Evolutionary conservation across 352 stramenopile species (phyloP).

Genomic region (Aphanomyces astaci): DNA sequence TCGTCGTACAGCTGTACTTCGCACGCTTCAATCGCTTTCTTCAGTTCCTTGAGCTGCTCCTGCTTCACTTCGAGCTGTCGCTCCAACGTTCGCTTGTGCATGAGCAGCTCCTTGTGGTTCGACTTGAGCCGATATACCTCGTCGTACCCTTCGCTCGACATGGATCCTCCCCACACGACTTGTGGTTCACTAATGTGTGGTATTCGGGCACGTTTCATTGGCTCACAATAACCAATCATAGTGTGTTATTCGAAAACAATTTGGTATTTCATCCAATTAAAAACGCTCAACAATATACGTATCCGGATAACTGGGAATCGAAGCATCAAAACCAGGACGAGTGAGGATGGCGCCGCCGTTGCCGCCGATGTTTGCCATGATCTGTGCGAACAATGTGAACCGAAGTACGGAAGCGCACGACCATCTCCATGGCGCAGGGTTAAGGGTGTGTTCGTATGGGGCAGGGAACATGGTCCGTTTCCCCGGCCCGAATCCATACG

Average conservation of each 20-base stretch:
- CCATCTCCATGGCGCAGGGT: conserved; percentile 38
- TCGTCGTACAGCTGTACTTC: conserved; percentile 18
- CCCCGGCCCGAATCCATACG: conserved; percentile 33
- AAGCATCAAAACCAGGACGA: not conserved
- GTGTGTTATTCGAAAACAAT: not conserved
- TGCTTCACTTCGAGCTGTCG: conserved; percentile 32
- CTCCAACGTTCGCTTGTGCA: conserved; percentile 48
- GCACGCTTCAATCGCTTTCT: conserved; percentile 33
- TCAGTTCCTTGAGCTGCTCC: conserved; percentile 39
- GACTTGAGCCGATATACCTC: conserved; percentile 48
- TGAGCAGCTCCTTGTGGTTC: conserved; percentile 50
- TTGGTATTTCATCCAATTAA: not conserved
- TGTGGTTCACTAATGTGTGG: not conserved
- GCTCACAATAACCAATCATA: not conserved
- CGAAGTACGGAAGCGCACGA: conserved; percentile 70
- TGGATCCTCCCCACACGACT: not conserved
- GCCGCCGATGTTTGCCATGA: conserved; percentile 68
- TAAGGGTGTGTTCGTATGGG: conserved; percentile 69
- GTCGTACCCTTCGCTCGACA: conserved; percentile 10
- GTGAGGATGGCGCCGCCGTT: not conserved
- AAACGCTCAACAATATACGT: not conserved
- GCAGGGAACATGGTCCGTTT: conserved; percentile 52
- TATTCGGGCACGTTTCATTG: not conserved
- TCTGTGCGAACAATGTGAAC: conserved; percentile 85
- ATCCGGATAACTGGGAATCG: not conserved